Conservation (phyloP, 148 eudicot species). For the Vaccinium macrocarpon region DNA sequence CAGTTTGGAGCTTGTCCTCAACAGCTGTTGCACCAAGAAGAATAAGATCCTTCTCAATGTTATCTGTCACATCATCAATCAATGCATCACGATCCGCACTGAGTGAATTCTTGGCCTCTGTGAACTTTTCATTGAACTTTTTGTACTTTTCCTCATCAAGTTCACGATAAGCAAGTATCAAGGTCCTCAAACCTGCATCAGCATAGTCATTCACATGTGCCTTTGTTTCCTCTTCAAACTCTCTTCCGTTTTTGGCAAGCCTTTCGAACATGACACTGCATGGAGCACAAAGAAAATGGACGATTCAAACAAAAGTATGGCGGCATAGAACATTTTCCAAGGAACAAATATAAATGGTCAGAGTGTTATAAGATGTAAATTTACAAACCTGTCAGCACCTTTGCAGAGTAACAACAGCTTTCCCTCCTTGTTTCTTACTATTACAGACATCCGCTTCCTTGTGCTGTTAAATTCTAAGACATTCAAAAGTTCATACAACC, state of each 20-base stretch:
- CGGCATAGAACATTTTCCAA: neutral
- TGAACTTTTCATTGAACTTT: constrained; percentile 54
- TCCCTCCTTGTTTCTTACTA: constrained; percentile 65
- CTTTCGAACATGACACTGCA: constrained; percentile 91
- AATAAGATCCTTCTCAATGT: constrained; percentile 71
- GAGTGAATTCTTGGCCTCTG: constrained; percentile 66
- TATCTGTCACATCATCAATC: constrained; percentile 65
- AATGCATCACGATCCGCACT: constrained; percentile 71
- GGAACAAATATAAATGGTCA: neutral
- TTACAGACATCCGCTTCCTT: constrained; percentile 85
- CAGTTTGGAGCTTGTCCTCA: constrained; percentile 94
- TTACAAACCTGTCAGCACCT: constrained; percentile 90
- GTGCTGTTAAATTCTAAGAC: constrained; percentile 86
- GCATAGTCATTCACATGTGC: constrained; percentile 89
- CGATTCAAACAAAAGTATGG: neutral
- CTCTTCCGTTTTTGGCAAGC: constrained; percentile 60
- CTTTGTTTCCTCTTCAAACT: constrained; percentile 72
- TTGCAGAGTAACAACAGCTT: constrained; percentile 64
- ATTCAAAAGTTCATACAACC: constrained; percentile 59
- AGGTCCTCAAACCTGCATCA: constrained; percentile 94
- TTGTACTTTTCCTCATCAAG: constrained; percentile 56
- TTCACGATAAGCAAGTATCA: constrained; percentile 82
- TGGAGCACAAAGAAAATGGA: neutral
- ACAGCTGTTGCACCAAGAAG: constrained; percentile 99
- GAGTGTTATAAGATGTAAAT: neutral